Evolutionary conservation across 768 basidiomycete genomes (phyloP), one percentile per base, ranked within the genome.

Genomic region (Russula lepida): DNA sequence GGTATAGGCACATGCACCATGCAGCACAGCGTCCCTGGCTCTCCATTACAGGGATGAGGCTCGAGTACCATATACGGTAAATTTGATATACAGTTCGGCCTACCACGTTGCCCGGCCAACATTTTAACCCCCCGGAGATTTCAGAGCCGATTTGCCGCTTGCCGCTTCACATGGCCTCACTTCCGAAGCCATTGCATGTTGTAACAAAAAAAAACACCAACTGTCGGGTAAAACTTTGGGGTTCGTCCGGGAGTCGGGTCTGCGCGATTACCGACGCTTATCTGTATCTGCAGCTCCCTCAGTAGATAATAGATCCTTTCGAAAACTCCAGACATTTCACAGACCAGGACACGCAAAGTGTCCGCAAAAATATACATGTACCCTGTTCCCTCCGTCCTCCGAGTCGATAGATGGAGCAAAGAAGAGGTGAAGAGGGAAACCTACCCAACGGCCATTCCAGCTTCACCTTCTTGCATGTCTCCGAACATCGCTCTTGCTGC

Each of bases 381-480:
- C 35, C 35, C 35, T 41, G 8, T 41, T n/a, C 19, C 39, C 4
- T 23, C 23, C 46, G 23, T 47, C 25, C 23, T 27, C 23, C 41
- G 41, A 32, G 21, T 43, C 30, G 21, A 33, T 56, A 7, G 17
- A 25, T 17, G 35, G 35, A 15, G 46, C 21, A 25, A 13, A 13
- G 23, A 5, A 25, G 25, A 25, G 17, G 13, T 13, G 15, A 8
- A 3, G 3, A 8, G 3, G 3, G 27, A 13, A 13, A 9, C 35
- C 50, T 59, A 53, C 32, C 37, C 61, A 6, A 63, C 37, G n/a
- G 52, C 28, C 56, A 63, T 63, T 9, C 52, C 56, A 1, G 52
- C n/a, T 27, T 63, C 63, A 15, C 39, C 30, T 12, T 62, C 63
- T 47, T 56, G 60, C 50, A 33, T 23, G 13, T 57, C 54, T 25